Evolutionary conservation across 164 flowering plant genomes (phyloP).

Genomic region (Protea cynaroides): DNA sequence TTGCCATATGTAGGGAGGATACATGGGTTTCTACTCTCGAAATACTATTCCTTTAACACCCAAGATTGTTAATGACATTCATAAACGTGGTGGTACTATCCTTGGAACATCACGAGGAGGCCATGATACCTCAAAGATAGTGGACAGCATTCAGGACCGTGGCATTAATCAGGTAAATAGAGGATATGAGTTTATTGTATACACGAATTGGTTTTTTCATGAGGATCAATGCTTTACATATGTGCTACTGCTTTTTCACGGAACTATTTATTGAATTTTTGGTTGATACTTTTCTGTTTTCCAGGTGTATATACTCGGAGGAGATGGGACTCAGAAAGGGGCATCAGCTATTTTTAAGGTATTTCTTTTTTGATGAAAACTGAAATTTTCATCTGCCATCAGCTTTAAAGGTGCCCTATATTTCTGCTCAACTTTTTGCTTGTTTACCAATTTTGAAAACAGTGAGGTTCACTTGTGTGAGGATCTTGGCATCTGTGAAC

Average conservation of each 20-base stretch:
- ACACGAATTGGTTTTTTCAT: too few species aligned
- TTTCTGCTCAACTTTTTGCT: too few species aligned
- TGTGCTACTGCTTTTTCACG: too few species aligned
- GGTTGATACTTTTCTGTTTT: slow-evolving; percentile 5
- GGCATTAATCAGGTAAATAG: slow-evolving; percentile 81
- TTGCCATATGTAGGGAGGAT: slow-evolving; percentile 72
- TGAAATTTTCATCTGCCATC: neutral
- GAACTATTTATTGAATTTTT: neutral
- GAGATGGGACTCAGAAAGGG: slow-evolving; percentile 94
- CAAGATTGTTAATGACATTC: slow-evolving; percentile 77
- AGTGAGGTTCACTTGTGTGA: neutral
- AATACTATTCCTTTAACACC: slow-evolving; percentile 72
- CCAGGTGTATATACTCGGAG: slow-evolving; percentile 89
- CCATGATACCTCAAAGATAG: slow-evolving; percentile 76
- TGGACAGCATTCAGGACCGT: slow-evolving; percentile 93
- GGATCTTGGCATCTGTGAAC: neutral
- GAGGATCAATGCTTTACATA: too few species aligned
- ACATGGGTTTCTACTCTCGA: slow-evolving; percentile 78
- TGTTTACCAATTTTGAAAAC: too few species aligned
- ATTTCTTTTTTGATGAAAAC: neutral
- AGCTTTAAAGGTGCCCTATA: neutral
- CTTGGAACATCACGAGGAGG: slow-evolving; percentile 95
- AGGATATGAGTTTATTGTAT: neutral
- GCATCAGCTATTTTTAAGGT: slow-evolving; percentile 88
- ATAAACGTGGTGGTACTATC: slow-evolving; percentile 94